phyloP scores from a whole-genome alignment of 1,284 basidiomycete genomes.

The Heterobasidion occidentale region DNA sequence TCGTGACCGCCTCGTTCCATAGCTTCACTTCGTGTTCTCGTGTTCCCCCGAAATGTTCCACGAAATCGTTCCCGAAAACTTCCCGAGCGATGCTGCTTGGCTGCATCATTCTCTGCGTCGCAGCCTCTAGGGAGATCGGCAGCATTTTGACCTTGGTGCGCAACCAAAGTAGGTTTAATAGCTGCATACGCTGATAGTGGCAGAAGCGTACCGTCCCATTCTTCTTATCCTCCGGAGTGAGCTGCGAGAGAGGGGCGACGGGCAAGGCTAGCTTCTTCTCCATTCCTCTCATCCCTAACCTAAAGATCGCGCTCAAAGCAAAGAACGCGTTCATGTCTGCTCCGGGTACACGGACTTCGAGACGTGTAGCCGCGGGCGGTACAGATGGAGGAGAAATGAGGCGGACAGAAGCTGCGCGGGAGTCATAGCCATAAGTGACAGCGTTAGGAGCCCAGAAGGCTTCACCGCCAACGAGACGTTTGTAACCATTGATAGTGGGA shows the following conservation, averaged over 20 bases:
- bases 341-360: constrained; percentile 91
- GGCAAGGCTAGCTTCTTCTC: constrained; percentile 66
- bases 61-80: constrained; percentile 82
- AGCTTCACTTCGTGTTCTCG: constrained; percentile 82
- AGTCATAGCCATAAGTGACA: constrained; percentile 92
- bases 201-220: constrained; percentile 40
- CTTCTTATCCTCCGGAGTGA: constrained; percentile 46
- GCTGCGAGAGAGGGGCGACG: constrained; percentile 62
- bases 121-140: constrained; percentile 71
- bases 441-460: constrained; percentile 94
- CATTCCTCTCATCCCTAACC: constrained; percentile 83
- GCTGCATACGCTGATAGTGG: no score
- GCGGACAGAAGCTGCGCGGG: constrained; percentile 84
- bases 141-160: constrained; percentile 56
- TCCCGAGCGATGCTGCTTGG: constrained; percentile 77
- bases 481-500: constrained; percentile 96
- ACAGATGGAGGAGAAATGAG: constrained; percentile 88
- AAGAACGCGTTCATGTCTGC: constrained; percentile 95
- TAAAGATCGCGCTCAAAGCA: constrained; percentile 81
- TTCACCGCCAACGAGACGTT: constrained; percentile 91
- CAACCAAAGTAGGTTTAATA: neutral
- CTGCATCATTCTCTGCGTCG: constrained; percentile 75
- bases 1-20: constrained; percentile 87
- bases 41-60: constrained; percentile 91
- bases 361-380: constrained; percentile 71